Evolutionary conservation across 192 early-diverging fungal genomes (phyloP).

Genomic region (Backusella tuberculispora): DNA sequence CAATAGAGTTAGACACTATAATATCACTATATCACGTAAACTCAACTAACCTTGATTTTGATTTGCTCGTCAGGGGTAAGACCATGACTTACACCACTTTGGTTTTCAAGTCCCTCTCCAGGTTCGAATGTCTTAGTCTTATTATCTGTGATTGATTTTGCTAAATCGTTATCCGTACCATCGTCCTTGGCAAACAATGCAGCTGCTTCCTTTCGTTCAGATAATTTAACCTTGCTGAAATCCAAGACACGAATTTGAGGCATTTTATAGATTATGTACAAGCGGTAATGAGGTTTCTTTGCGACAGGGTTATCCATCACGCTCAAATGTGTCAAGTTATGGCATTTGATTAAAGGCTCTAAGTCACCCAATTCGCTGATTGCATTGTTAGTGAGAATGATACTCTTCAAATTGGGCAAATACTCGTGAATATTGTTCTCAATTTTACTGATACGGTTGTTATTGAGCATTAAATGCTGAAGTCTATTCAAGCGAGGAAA

Average conservation of each 20-base stretch:
- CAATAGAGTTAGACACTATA: not conserved
- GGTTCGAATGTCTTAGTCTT: conserved; percentile 86
- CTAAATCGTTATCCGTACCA: conserved; percentile 67
- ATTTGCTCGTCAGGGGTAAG: conserved; percentile 68
- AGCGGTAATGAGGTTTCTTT: conserved; percentile 80
- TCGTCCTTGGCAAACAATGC: conserved; percentile 71
- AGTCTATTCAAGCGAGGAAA: conserved; percentile 86
- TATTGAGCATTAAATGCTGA: conserved; percentile 72
- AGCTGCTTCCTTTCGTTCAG: conserved; percentile 82
- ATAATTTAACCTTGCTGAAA: conserved; percentile 76
- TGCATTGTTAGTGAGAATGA: conserved; percentile 89
- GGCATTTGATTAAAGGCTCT: conserved; percentile 64
- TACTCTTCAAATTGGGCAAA: conserved; percentile 76
- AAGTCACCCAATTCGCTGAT: conserved; percentile 86
- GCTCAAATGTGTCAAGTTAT: conserved; percentile 62
- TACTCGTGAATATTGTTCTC: conserved; percentile 65
- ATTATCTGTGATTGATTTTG: conserved; percentile 65
- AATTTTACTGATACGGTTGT: conserved; percentile 89
- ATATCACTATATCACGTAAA: not conserved
- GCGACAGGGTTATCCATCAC: conserved; percentile 90
- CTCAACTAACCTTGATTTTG: conserved; percentile 57
- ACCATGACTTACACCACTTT: conserved; percentile 63
- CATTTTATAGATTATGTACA: conserved; percentile 83
- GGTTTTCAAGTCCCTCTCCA: conserved; percentile 65
- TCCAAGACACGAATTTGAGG: conserved; percentile 83